Evolutionary conservation across 352 stramenopile genomes (phyloP).

Genomic region (Achlya hypogyna): DNA sequence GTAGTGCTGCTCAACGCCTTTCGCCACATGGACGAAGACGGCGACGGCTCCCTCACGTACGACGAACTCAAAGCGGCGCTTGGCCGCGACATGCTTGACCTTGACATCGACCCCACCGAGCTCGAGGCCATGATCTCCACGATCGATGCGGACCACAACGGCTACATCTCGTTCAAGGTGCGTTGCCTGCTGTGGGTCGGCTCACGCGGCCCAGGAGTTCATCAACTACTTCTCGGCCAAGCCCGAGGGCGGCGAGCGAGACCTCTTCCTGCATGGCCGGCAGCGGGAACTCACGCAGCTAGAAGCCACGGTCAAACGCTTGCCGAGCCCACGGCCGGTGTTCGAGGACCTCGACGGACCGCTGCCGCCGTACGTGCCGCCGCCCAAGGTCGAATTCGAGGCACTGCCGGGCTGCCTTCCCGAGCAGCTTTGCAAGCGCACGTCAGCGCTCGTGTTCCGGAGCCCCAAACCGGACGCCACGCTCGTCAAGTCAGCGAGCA

Average conservation of each 20-base stretch:
- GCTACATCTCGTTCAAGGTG: constrained; percentile 54
- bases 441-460: not conserved
- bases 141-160: constrained; percentile 60
- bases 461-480: constrained; percentile 9
- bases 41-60: constrained; percentile 66
- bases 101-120: constrained; percentile 39
- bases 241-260: constrained; percentile 42
- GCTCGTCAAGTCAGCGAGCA: constrained; percentile 20
- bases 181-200: not conserved
- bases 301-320: constrained; percentile 37
- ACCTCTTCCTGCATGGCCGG: constrained; percentile 52
- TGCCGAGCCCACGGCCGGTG: constrained; percentile 34
- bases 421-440: constrained; percentile 6
- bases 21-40: constrained; percentile 67
- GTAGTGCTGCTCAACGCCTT: constrained; percentile 58
- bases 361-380: not conserved
- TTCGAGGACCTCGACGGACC: constrained; percentile 9
- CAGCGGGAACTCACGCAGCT: constrained; percentile 51
- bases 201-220: constrained; percentile 36
- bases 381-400: not conserved
- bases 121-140: constrained; percentile 67
- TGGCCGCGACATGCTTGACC: constrained; percentile 46
- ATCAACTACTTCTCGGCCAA: constrained; percentile 70
- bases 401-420: not conserved
- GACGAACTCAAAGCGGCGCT: constrained; percentile 51